Percentiles rank a stretch among this genome's conserved stretches.
Evolutionary conservation across 2,329 filamentous ascomycete genomes (phyloP).

Genomic region (Orbilia javanica): DNA sequence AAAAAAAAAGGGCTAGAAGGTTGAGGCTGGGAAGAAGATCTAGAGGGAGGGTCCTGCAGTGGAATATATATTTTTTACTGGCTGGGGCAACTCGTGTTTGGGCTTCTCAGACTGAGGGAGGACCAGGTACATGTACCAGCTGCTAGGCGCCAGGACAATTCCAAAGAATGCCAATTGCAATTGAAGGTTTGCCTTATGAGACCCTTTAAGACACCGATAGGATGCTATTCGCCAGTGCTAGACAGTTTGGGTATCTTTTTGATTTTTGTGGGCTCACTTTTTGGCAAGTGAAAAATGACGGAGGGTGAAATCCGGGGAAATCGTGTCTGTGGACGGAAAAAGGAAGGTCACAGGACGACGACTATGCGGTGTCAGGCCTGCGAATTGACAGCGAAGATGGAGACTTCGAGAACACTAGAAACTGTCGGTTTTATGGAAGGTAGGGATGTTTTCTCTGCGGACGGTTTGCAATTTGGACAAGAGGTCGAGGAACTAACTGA

Average conservation of each 20-base stretch:
- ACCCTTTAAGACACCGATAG: slow-evolving; percentile 25
- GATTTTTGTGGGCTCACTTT: slow-evolving; percentile 34
- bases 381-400: slow-evolving; percentile 39
- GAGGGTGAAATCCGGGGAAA: slow-evolving; percentile 54
- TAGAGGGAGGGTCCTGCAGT: not conserved
- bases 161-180: slow-evolving; percentile 41
- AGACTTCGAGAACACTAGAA: slow-evolving; percentile 27
- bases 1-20: no score
- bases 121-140: not conserved
- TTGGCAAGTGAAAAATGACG: slow-evolving; percentile 45
- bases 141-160: slow-evolving; percentile 50
- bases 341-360: slow-evolving; percentile 54
- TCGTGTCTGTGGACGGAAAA: slow-evolving; percentile 37
- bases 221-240: slow-evolving; percentile 37
- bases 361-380: slow-evolving; percentile 39
- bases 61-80: slow-evolving; percentile 10
- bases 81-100: slow-evolving; percentile 12
- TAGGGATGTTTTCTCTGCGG: slow-evolving; percentile 11
- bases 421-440: slow-evolving; percentile 43
- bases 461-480: slow-evolving; percentile 20
- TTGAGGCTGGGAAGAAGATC: not conserved
- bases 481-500: slow-evolving; percentile 25
- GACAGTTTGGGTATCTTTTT: slow-evolving; percentile 10
- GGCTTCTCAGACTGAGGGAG: slow-evolving; percentile 6
- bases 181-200: slow-evolving; percentile 44